Base-by-base conservation (phyloP, 2,329 filamentous ascomycete genomes). In the Coniella vitis region DNA sequence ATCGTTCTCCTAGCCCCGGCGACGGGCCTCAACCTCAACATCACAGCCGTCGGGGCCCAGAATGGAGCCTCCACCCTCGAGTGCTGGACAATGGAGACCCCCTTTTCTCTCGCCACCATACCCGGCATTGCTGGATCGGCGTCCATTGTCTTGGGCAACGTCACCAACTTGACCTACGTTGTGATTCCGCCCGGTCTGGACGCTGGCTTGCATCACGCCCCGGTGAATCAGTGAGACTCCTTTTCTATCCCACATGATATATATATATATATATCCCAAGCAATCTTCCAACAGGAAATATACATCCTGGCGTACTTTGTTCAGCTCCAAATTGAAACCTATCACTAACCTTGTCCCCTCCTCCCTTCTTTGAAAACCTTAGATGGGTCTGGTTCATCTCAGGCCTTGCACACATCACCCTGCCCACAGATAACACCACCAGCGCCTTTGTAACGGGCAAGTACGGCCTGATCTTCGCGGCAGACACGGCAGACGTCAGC, bases 71-170 rank as follows among this genome's bases (percentile, higher is more conserved):
- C 71, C 8, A 62, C 61, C 7, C 55, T 74, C 4, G 68, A 73
- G 58, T 74, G 71, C 64, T 74, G 71, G 71, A 64, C 69, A 49
- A 55, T 74, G 7, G 55, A 61, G 3, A 35, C n/a, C 7, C 64
- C 64, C 12, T 69, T 69, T 47, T 25, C 53, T 4, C 53, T 53
- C 1, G 63, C 65, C 8, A 48, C 57, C 7, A 46, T 58, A n/a
- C 47, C 64, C 7, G 69, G 68, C 2, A 62, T 60, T 2, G 29
- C 57, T 1, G 68, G 69, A 3, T 53, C 66, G 1, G 46, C 56
- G 7, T 47, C 54, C 17, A 52, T 69, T 2, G 47, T 54, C 13
- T 54, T 73, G 5, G 69, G 69, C 4, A 47, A 58, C 14, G 41
- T 58, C 1, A 55, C 53, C 1, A 67, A 68, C 36, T 57, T 61